Evolutionary conservation across 1,139 yeast species (phyloP).

Genomic region (Geotrichum cucujoidarum): DNA sequence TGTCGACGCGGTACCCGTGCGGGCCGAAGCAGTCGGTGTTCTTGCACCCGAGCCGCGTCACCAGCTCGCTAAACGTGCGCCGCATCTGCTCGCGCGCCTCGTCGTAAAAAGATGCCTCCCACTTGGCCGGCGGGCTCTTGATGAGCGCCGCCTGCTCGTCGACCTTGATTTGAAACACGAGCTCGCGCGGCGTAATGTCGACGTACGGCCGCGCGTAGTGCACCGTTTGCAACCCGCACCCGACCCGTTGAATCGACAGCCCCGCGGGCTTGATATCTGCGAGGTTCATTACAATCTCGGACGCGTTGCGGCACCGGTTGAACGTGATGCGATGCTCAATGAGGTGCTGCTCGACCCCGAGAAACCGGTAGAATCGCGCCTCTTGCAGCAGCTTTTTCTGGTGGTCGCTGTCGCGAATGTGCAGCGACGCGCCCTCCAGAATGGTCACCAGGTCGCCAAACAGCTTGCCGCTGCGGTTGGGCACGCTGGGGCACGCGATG

Average conservation of each 20-base stretch:
- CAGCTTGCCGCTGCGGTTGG: constrained; percentile 51
- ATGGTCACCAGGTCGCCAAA: constrained; percentile 57
- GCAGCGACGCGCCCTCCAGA: constrained; percentile 50
- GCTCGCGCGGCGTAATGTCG: constrained; percentile 45
- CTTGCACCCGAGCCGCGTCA: constrained; percentile 1
- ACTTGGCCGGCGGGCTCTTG: constrained; percentile 14
- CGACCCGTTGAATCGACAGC: not conserved
- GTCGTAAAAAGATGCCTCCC: constrained; percentile 18
- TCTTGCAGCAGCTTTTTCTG: constrained; percentile 57
- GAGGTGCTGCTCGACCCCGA: constrained; percentile 67
- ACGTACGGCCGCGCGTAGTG: constrained; percentile 57
- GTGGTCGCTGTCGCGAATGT: constrained; percentile 50
- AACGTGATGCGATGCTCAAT: constrained; percentile 47
- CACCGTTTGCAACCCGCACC: constrained; percentile 13
- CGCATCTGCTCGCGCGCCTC: constrained; percentile 11
- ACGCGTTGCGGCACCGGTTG: constrained; percentile 48
- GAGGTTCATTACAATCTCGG: constrained; percentile 55
- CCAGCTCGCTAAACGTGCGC: not conserved
- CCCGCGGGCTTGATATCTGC: constrained; percentile 38
- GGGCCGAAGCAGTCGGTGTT: constrained; percentile 5
- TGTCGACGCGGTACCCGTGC: constrained; percentile 13
- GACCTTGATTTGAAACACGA: constrained; percentile 52
- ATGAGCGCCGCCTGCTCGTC: constrained; percentile 18
- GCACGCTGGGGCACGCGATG: constrained; percentile 50
- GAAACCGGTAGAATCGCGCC: constrained; percentile 70